Evolutionary conservation across 306 rosid genomes (phyloP), one percentile per base, ranked within the genome.

Genomic region (Vigna hirtella): DNA sequence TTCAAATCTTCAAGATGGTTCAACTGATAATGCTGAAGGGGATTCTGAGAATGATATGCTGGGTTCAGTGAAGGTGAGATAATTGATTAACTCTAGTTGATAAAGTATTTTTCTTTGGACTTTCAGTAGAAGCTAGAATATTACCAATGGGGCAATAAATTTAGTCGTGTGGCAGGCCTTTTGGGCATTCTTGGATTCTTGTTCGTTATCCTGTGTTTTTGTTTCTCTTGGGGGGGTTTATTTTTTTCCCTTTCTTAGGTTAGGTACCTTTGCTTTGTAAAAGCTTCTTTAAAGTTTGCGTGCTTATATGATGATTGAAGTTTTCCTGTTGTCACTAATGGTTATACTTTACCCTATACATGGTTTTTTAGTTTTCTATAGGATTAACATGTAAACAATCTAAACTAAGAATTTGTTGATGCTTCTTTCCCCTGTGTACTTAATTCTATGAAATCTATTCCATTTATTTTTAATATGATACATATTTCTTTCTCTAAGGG

Each of bases 11-110:
- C 99, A 96, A 83, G 89, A 89, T 73, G 85, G 89, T 43, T 87
- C 88, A 71, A 86, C 82, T 52, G 99, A 96, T 81, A 81, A 65
- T 86, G 92, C 93, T 49, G 99, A 96, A 79, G 99, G 88, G 74
- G 99, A 96, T 79, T 66, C 91, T 72, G 99, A 93, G 82, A 93
- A 85, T 76, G 99, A 96, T 79, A 91, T 96, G 96, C 92, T 96
- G 69, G 99, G 99, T 63, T 85, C 98, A 36, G 97, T 96, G 59
- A 96, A 96, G 99, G 99, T 96, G 73, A 90, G 78, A 52, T 70
- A 69, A 72, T 62, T 66, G 45, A 62, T 64, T 75, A 83, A 64
- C 40, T 70, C 59, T 74, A 77, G 50, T 85, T 53, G 43, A 53
- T 57, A 42, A 43, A 14, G 18, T 66, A 76, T 43, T 71, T 38